These are phyloP conservation scores for Paramecium tetraurelia DNA, from an alignment of 73 alveolate species.

Conservation along the genomic window DNA sequence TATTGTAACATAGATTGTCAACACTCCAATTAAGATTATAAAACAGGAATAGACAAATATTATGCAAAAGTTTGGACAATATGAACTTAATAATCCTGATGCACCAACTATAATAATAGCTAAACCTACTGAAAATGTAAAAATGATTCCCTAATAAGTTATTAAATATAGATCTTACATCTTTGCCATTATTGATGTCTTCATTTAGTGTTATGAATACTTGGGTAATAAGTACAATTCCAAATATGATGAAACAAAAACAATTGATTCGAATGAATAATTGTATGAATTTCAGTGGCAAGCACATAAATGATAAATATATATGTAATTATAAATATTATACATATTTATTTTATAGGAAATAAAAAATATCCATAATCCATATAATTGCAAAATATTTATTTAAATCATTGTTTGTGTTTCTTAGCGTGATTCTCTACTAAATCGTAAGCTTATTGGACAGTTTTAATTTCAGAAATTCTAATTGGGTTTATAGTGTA, in stretches of 20 bases:
- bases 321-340: neutral
- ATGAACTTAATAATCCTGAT: neutral
- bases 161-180: neutral
- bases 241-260: neutral
- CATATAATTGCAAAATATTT: neutral
- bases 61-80: neutral
- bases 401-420: neutral
- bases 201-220: neutral
- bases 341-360: neutral
- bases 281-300: slow-evolving; percentile 8
- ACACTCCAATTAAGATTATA: neutral
- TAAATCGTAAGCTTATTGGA: slow-evolving; percentile 16
- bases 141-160: neutral
- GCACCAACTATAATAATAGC: neutral
- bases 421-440: slow-evolving; percentile 40
- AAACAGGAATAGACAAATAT: neutral
- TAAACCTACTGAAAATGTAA: neutral
- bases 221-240: neutral
- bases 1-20: neutral
- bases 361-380: neutral
- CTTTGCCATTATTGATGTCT: neutral
- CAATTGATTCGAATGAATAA: neutral
- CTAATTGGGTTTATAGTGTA: neutral
- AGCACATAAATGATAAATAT: neutral
- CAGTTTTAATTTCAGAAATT: slow-evolving; percentile 33